Evolutionary conservation across 148 eudicot species (phyloP), one percentile per base, ranked within the genome.

Genomic region (Amaranthus hypochondriacus): DNA sequence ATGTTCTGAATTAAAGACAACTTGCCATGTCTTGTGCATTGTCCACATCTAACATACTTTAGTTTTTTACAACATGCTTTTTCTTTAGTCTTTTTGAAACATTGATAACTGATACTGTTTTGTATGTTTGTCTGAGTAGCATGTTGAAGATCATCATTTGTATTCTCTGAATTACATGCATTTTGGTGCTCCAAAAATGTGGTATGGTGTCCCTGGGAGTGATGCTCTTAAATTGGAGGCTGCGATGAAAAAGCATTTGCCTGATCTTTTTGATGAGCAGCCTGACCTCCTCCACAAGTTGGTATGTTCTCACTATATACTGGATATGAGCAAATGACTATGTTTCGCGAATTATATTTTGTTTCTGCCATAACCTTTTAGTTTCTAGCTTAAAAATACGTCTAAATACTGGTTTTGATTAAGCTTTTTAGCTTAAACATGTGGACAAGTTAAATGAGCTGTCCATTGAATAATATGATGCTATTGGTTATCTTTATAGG

Each of bases 271-370:
- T 77, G 91, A 89, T 47, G 99, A 95, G 86, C 97, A 95, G 75
- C 99, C 99, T 39, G 94, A 95, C 84, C 87, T 95, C 80, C 99
- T 95, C 75, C 99, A 95, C 81, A 95, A 95, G 84, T 87, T 95
- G 89, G 99, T 95, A 66, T 83, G 83, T 68, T 67, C 39, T 12
- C 57, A 28, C 39, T 28, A 28, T 28, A 28, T 28, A 28, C 39
- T 28, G 39, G 39, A 28, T 28, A 28, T 28, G 39, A 28, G 39
- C 39, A 28, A 28, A 2, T 28, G 39, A 28, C 39, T 28, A 28
- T 28, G 39, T 28, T 28, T 28, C 39, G 39, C 2, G 39, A 28
- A 28, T 28, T 28, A 28, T 28, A 28, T 28, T 28, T 28, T 28
- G 39, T 28, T 28, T 28, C 39, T 28, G 39, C 39, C 39, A 28